A percentile compares a stretch with the other conserved stretches of the same genome.
Evolutionary conservation across 2,329 filamentous ascomycete species (phyloP).

Genomic region (Hymenoscyphus scutula): DNA sequence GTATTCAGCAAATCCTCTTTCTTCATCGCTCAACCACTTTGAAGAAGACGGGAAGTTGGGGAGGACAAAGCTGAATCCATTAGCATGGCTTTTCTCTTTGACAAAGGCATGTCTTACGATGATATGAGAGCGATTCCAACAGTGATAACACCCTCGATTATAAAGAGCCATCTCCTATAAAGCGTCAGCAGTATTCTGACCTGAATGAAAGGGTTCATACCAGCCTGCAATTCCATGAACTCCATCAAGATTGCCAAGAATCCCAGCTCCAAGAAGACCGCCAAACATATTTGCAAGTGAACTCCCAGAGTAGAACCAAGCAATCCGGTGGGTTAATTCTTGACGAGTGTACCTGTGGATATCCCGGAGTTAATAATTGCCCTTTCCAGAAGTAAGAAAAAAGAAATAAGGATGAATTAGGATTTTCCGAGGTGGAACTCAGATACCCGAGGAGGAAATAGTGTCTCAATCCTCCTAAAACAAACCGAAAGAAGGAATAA

Average conservation of each 20-base stretch:
- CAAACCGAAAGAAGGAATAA: no score
- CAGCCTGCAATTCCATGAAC: constrained; percentile 48
- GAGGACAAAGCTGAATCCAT: constrained; percentile 37
- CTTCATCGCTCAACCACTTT: constrained; percentile 49
- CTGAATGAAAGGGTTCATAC: constrained; percentile 25
- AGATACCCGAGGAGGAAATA: no score
- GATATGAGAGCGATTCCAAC: constrained; percentile 33
- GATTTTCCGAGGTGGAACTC: no score
- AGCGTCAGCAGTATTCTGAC: background rate
- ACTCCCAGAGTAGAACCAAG: constrained; percentile 46
- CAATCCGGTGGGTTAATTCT: constrained; percentile 46
- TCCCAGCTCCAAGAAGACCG: constrained; percentile 48
- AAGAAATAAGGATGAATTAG: no score
- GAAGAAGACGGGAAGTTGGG: constrained; percentile 55
- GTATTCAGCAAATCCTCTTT: constrained; percentile 53
- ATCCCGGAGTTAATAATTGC: no score
- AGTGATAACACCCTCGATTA: constrained; percentile 45
- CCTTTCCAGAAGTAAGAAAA: no score
- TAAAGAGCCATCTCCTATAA: constrained; percentile 47
- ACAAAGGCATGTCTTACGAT: constrained; percentile 24
- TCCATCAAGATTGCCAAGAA: constrained; percentile 47
- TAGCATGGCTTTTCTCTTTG: background rate
- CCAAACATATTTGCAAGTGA: constrained; percentile 48
- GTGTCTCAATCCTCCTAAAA: no score
- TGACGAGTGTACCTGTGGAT: constrained; percentile 43